Evolutionary conservation across 768 basidiomycete genomes (phyloP).

Genomic region (Leucosporidium creatinivorum): DNA sequence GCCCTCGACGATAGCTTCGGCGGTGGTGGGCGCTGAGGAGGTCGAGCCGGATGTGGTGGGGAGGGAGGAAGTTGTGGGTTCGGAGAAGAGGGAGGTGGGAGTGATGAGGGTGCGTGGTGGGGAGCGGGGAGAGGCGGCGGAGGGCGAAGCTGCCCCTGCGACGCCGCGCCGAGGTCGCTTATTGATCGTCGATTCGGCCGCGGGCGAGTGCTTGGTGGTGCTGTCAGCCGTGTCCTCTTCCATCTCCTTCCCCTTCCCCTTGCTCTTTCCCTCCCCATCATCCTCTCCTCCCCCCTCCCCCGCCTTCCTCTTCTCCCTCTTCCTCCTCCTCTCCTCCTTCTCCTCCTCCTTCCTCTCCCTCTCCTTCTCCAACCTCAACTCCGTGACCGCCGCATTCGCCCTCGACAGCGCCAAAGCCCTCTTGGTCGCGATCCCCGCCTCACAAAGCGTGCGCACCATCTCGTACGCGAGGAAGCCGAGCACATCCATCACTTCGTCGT

Average conservation of each 20-base stretch:
- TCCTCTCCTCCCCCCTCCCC: slow-evolving; percentile 18
- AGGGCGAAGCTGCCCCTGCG: slow-evolving; percentile 43
- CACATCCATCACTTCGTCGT: slow-evolving; percentile 91
- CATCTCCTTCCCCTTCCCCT: slow-evolving; percentile 50
- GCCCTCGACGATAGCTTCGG: not conserved
- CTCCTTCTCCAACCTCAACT: not conserved
- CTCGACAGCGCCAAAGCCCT: slow-evolving; percentile 58
- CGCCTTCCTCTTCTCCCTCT: slow-evolving; percentile 53
- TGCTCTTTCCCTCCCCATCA: not conserved
- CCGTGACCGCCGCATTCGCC: slow-evolving; percentile 44
- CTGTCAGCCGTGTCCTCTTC: not conserved
- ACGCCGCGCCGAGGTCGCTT: slow-evolving; percentile 38
- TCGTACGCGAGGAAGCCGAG: slow-evolving; percentile 96
- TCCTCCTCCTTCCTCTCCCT: slow-evolving; percentile 5
- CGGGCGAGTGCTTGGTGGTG: not conserved
- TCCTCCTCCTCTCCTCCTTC: slow-evolving; percentile 33
- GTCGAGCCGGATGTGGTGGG: slow-evolving; percentile 49
- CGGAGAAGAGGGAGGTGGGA: slow-evolving; percentile 28
- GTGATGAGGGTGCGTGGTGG: slow-evolving; percentile 1
- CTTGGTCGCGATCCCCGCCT: slow-evolving; percentile 79
- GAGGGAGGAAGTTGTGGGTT: slow-evolving; percentile 45
- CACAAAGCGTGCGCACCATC: slow-evolving; percentile 86
- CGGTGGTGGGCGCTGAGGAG: slow-evolving; percentile 49
- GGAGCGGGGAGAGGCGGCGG: slow-evolving; percentile 21
- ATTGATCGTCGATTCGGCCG: slow-evolving; percentile 58